Base-by-base conservation (phyloP, 257 asterid species). In the Orobanche coerulescens region DNA sequence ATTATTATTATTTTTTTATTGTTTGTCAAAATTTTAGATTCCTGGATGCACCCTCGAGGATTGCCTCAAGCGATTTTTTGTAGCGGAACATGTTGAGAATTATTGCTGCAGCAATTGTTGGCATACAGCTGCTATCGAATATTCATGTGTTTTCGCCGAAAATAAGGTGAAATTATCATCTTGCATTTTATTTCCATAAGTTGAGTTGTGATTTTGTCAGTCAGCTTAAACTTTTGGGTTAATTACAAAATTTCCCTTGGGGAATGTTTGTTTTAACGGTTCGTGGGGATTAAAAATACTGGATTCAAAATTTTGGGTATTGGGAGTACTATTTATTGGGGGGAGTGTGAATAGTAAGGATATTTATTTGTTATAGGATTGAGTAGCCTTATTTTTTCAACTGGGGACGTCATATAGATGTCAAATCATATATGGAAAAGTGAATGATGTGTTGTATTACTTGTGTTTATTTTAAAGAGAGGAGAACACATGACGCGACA, bases 71-170 rank as follows among this genome's bases (percentile, higher is more conserved):
- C 80, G 61, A 54, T 92, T 78, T 73, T 84, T 88, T 66, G 74
- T 52, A 20, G 90, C 93, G 0, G 98, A 92, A 73, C 78, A 67
- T 66, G 69, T 88, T 10, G 88, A 88, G 63, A 78, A 82, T 69
- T 88, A 92, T 70, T 73, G 70, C 75, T 92, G 98, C 76, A 79
- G 75, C 76, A 84, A 82, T 64, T 92, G 95, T 77, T 92, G 98
- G 98, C 98, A 92, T 81, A 73, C 37, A 58, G 91, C 87, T 59
- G 95, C 96, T 57, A 61, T 79, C 20, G 75, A 78, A 66, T 92
- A 82, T 67, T 58, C 80, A 64, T 75, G 82, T 14, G 24, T 60
- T 66, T 67, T 73, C 3, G 34, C 70, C 18, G 73, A 80, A 71
- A 75, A 75, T 68, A 78, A 82, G 95, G 96, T 92, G n/a, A 70